A percentile compares a stretch with the other conserved stretches of the same genome.
phyloP scores from a whole-genome alignment of 2,329 filamentous ascomycete species.

The Erysiphe neolycopersici region DNA sequence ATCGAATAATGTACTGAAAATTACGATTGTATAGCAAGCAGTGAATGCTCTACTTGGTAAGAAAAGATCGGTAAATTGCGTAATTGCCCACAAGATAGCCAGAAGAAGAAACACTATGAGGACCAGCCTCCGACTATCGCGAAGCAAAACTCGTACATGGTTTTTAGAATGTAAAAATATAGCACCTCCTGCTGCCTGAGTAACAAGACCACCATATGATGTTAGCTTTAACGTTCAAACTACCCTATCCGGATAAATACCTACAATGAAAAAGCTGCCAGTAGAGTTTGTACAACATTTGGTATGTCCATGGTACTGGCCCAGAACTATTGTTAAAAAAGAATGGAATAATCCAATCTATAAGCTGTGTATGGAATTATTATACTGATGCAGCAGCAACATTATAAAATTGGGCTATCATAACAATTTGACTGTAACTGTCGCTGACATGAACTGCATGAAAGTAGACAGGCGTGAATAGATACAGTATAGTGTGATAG shows the following conservation, averaged over 20 bases:
- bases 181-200: conserved; percentile 11
- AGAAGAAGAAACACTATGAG: conserved; percentile 14
- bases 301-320: conserved; percentile 9
- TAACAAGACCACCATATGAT: conserved; percentile 11
- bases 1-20: conserved; percentile 12
- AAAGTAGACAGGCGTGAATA: not conserved
- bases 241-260: conserved; percentile 1
- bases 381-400: not conserved
- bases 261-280: conserved; percentile 14
- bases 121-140: conserved; percentile 16
- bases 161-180: conserved; percentile 11
- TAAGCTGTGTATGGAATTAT: not conserved
- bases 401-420: not conserved
- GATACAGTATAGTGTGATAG: not conserved
- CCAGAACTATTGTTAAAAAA: not conserved
- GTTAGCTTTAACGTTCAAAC: conserved; percentile 3
- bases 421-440: not conserved
- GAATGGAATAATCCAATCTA: not conserved
- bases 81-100: conserved; percentile 12
- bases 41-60: conserved; percentile 5
- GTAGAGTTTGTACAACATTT: conserved; percentile 11
- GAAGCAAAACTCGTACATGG: conserved; percentile 11
- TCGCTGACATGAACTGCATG: not conserved
- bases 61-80: conserved; percentile 12
- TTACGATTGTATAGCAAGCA: conserved; percentile 10